Conservation (phyloP, 2,329 filamentous ascomycete genomes). For the Plenodomus tracheiphilus region DNA sequence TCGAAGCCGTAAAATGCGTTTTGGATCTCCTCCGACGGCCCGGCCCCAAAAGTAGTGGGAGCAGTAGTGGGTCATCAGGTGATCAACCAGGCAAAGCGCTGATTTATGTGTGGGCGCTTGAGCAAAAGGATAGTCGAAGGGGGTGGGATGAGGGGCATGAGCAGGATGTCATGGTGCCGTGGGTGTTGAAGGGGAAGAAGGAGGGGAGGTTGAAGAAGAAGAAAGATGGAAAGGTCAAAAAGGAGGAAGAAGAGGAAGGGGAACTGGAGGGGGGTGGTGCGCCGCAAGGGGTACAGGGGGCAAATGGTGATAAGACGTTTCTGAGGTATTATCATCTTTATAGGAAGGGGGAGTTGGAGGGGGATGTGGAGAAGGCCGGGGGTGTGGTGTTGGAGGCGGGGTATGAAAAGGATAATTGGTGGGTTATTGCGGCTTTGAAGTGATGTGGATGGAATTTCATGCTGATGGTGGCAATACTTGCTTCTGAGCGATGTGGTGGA, state of each 20-base stretch:
- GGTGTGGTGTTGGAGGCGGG: constrained; percentile 77
- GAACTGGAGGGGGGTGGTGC: constrained; percentile 10
- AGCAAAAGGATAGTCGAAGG: constrained; percentile 82
- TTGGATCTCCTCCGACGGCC: constrained; percentile 63
- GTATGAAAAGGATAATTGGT: constrained; percentile 99
- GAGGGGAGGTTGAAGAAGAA: constrained; percentile 26
- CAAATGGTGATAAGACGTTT: constrained; percentile 60
- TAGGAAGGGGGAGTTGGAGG: constrained; percentile 80
- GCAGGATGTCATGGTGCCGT: constrained; percentile 94
- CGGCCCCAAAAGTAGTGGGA: not conserved
- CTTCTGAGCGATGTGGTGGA: too few species aligned
- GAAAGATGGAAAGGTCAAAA: constrained; percentile 43
- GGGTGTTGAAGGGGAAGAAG: constrained; percentile 68
- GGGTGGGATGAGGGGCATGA: constrained; percentile 84
- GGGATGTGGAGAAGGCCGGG: constrained; percentile 73
- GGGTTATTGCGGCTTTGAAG: constrained; percentile 65
- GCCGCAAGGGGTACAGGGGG: constrained; percentile 13
- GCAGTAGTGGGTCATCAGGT: constrained; percentile 48
- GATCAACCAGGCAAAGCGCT: constrained; percentile 75
- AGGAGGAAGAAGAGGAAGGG: constrained; percentile 28
- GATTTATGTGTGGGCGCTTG: constrained; percentile 93
- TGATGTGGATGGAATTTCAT: too few species aligned
- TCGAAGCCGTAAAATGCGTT: constrained; percentile 72
- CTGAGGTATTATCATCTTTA: constrained; percentile 96
- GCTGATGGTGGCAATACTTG: too few species aligned